Evolutionary conservation across 352 stramenopile species (phyloP).

Genomic region (Globisporangium ultimum): DNA sequence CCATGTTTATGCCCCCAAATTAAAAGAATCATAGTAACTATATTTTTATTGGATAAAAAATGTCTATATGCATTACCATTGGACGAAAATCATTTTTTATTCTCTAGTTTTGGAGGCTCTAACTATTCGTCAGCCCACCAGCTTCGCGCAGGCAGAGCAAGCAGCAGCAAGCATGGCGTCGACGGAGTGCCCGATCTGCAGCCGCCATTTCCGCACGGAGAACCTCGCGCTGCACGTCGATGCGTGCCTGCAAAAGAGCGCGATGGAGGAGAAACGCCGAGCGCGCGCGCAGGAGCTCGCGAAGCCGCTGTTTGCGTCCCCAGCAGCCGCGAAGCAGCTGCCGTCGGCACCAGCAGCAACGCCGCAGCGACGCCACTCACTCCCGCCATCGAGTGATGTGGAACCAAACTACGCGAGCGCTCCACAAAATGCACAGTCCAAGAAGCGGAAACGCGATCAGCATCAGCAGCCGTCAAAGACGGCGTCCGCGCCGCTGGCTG

Average conservation of each 20-base stretch:
- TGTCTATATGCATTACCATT: background rate
- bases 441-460: conserved; percentile 49
- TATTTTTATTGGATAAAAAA: conserved; percentile 1
- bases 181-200: conserved; percentile 69
- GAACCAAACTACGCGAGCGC: background rate
- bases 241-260: conserved; percentile 37
- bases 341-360: background rate
- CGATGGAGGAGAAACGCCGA: conserved; percentile 23
- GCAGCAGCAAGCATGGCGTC: conserved; percentile 21
- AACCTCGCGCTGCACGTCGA: conserved; percentile 78
- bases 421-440: conserved; percentile 18
- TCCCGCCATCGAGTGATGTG: background rate
- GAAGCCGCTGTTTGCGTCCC: conserved; percentile 10
- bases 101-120: too few relatives aligned
- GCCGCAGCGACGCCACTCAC: conserved; percentile 11
- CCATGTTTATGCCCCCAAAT: background rate
- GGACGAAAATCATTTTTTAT: too few relatives aligned
- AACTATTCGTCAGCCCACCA: background rate
- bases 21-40: background rate
- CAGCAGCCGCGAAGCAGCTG: background rate
- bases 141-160: too few relatives aligned
- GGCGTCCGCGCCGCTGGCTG: conserved; percentile 51
- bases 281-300: conserved; percentile 10
- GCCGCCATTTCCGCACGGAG: conserved; percentile 64
- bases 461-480: conserved; percentile 9